phyloP scores from a whole-genome alignment of 192 early-diverging fungal genomes.

The Diversispora epigaea region DNA sequence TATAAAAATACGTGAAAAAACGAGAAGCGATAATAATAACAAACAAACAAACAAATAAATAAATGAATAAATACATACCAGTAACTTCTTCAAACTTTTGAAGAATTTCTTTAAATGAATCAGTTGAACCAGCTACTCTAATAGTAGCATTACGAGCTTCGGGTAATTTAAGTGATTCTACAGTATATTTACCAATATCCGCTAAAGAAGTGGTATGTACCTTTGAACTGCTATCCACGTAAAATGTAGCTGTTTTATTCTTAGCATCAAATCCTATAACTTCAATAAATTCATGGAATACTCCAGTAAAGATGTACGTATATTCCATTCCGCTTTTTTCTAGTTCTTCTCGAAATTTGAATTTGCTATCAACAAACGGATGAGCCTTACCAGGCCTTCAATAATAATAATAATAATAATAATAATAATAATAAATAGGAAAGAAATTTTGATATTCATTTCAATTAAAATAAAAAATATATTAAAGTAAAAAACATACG shows the following conservation, averaged over 20 bases:
- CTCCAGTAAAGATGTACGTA: not conserved
- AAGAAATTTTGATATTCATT: too few species aligned
- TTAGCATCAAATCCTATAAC: conserved; percentile 1
- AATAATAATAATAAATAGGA: too few species aligned
- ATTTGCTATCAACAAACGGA: not conserved
- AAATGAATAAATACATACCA: not conserved
- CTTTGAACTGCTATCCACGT: not conserved
- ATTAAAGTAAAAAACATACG: too few species aligned
- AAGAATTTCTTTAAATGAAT: not conserved
- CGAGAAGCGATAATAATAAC: too few species aligned
- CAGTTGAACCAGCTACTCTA: not conserved
- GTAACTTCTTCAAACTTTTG: not conserved
- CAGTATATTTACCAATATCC: conserved; percentile 1
- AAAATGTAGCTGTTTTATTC: conserved; percentile 7
- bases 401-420: not conserved
- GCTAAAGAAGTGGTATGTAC: not conserved
- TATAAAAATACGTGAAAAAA: too few species aligned
- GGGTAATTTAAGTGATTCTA: not conserved
- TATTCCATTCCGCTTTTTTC: conserved; percentile 27
- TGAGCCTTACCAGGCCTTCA: not conserved
- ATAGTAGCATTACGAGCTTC: not conserved
- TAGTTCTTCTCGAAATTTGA: not conserved
- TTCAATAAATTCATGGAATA: not conserved
- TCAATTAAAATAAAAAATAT: too few species aligned
- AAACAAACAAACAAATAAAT: too few species aligned